These are phyloP conservation scores for Phytophthora palmivora DNA, from an alignment of 352 stramenopile genomes.

Conservation along the genomic window DNA sequence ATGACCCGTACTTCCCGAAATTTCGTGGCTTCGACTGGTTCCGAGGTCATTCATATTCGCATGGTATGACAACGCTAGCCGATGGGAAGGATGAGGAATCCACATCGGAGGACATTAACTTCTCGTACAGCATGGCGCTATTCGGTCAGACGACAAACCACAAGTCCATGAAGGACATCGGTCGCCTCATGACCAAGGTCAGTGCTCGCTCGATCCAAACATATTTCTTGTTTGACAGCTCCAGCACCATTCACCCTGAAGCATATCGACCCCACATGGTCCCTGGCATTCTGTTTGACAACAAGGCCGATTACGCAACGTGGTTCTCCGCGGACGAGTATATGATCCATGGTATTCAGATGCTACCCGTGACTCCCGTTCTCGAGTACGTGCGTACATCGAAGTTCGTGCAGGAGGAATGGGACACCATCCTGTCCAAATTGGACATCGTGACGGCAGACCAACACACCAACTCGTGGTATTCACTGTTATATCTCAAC, in stretches of 20 bases:
- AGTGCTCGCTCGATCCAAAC: conserved; percentile 59
- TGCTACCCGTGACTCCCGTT: conserved; percentile 69
- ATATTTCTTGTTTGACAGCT: conserved; percentile 75
- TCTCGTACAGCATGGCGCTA: conserved; percentile 62
- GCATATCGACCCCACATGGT: conserved; percentile 58
- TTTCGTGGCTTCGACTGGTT: conserved; percentile 79
- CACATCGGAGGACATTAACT: conserved; percentile 75
- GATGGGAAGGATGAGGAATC: conserved; percentile 77
- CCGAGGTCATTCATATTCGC: conserved; percentile 76
- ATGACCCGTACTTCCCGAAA: conserved; percentile 68
- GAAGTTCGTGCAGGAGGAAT: conserved; percentile 70
- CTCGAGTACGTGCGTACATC: conserved; percentile 65
- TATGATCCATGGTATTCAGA: conserved; percentile 85
- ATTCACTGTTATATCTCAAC: conserved; percentile 78
- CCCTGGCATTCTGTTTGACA: conserved; percentile 79
- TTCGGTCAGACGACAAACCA: conserved; percentile 54
- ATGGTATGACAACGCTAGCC: conserved; percentile 58
- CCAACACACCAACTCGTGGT: conserved; percentile 56
- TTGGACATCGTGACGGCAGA: conserved; percentile 50
- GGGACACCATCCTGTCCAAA: conserved; percentile 57
- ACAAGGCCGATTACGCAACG: conserved; percentile 84
- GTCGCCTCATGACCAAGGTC: conserved; percentile 66
- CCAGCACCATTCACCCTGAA: conserved; percentile 60
- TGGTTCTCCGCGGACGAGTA: conserved; percentile 74
- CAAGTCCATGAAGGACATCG: conserved; percentile 47